Base-by-base conservation (phyloP, 2,329 filamentous ascomycete species). In the Verticillium isaacii region DNA sequence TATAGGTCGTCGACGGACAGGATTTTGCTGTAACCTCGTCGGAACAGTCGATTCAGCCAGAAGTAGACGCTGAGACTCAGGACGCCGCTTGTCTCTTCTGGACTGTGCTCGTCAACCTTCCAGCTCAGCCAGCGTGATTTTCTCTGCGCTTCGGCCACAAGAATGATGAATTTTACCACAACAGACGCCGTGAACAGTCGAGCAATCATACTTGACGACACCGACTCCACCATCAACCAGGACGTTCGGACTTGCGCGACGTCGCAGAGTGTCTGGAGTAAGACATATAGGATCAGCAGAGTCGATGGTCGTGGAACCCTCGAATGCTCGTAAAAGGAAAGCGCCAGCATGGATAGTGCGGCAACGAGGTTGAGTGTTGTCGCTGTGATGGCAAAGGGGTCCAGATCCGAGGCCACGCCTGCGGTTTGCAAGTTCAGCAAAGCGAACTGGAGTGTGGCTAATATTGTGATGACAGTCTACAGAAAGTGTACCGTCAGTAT, bases 261-360 rank as follows among this genome's bases (percentile, higher is more conserved):
- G 41, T 84, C 82, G 29, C 82, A 72, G 1, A 83, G 66, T 0
- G 80, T 64, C 1, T 77, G 78, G 3, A 81, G 41, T 11, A 77
- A 64, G 3, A 83, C 63, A 58, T 78, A 83, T 12, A 67, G 63
- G 17, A 68, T 74, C 14, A 84, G 67, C 2, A 83, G 59, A 0
- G 77, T 68, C 0, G 80, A 83, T 0, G 80, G 80, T 1, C 77
- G 70, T 0, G 70, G 70, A 1, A 76, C 70, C 15, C 65, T 75
- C 58, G 60, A 58, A 25, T 67, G 66, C 61, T 78, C 75, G 7
- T 66, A 56, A 23, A 67, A 67, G 0, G 74, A 76, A 9, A 77
- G 60, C 0, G 59, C 59, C 1, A 69, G n/a, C 61, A 75, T 71
- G 58, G 64, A 69, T 0, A 75, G 41, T 1, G 70, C 65, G 2